Conservation (phyloP, 164 flowering plant genomes). For the Santalum album region DNA sequence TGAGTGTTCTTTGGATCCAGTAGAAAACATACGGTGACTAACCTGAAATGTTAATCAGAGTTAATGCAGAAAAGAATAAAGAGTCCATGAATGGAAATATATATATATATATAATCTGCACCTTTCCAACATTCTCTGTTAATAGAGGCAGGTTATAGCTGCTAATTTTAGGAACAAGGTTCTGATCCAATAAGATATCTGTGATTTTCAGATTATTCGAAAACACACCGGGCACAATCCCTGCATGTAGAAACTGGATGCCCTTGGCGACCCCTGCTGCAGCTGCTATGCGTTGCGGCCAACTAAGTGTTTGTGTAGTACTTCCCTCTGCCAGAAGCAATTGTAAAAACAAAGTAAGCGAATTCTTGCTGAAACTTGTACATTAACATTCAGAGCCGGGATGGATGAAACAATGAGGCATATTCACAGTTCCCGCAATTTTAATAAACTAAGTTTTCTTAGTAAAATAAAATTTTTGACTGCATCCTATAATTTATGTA, state of each 20-base stretch:
- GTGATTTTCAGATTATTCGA: constrained; percentile 68
- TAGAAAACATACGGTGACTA: constrained; percentile 19
- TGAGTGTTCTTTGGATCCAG: constrained; percentile 29
- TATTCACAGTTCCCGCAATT: too few relatives aligned
- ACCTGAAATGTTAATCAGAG: constrained; percentile 30
- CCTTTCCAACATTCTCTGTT: constrained; percentile 48
- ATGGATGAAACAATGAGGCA: background rate
- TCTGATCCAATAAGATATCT: constrained; percentile 69
- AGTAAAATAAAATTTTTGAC: too few relatives aligned
- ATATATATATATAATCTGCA: constrained; percentile 1
- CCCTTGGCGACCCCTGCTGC: constrained; percentile 85
- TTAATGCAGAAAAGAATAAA: background rate
- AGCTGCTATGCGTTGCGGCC: constrained; percentile 81
- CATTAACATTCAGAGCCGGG: background rate
- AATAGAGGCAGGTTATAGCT: constrained; percentile 77
- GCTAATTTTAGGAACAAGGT: constrained; percentile 75
- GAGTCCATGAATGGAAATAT: too few relatives aligned
- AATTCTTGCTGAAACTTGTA: background rate
- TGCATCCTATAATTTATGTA: too few relatives aligned
- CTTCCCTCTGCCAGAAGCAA: constrained; percentile 26
- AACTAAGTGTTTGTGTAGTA: constrained; percentile 37
- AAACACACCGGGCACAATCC: constrained; percentile 76
- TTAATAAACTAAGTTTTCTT: too few relatives aligned
- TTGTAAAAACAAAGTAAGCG: background rate
- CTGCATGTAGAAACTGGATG: constrained; percentile 79